Evolutionary conservation across 345 rosid species (phyloP).

Genomic region (Eucalyptus decipiens): DNA sequence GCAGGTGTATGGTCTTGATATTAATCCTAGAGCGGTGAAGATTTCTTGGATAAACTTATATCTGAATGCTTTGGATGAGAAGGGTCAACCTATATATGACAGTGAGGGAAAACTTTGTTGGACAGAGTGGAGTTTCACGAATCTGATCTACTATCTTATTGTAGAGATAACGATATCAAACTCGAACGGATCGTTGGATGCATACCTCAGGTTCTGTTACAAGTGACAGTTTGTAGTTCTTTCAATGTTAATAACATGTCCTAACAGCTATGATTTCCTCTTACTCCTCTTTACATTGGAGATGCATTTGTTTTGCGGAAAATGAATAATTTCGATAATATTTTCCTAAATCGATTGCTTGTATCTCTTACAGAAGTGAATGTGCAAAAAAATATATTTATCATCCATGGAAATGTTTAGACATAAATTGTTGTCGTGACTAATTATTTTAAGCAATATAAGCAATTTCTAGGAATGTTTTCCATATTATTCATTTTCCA

Average conservation of each 20-base stretch:
- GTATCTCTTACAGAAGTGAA: no score
- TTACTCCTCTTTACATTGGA: background rate
- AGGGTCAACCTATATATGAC: slow-evolving; percentile 71
- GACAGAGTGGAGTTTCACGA: slow-evolving; percentile 94
- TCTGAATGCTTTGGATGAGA: slow-evolving; percentile 84
- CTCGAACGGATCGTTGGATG: slow-evolving; percentile 96
- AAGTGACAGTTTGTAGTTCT: background rate
- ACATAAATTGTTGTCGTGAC: no score
- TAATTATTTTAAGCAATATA: no score
- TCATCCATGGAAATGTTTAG: no score
- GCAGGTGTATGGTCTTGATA: slow-evolving; percentile 95
- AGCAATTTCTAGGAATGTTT: no score
- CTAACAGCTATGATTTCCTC: background rate
- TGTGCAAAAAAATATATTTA: no score
- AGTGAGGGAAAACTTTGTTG: slow-evolving; percentile 80
- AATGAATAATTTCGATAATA: no score
- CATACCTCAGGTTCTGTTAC: slow-evolving; percentile 73
- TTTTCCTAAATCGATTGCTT: no score
- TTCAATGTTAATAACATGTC: background rate
- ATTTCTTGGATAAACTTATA: slow-evolving; percentile 89
- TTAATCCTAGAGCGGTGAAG: slow-evolving; percentile 89
- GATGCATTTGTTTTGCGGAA: no score
- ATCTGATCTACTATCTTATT: slow-evolving; percentile 80
- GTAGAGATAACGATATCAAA: slow-evolving; percentile 62
- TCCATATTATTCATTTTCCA: no score